Conservation (phyloP, 1,284 basidiomycete genomes). For the Ganoderma leucocontextum region DNA sequence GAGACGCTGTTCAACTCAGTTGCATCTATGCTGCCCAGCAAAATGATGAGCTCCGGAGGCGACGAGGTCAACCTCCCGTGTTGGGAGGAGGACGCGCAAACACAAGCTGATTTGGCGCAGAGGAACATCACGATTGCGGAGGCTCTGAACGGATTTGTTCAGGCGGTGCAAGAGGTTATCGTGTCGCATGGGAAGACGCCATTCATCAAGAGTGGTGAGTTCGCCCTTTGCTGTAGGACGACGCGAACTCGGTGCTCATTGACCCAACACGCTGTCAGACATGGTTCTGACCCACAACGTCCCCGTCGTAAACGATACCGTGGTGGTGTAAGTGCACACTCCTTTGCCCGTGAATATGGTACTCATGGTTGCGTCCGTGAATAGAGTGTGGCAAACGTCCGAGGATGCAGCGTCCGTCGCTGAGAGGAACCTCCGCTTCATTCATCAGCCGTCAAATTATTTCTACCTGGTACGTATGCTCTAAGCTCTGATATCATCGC, state of each 20-base stretch:
- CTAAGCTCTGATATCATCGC: conserved; percentile 20
- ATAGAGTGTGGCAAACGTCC: conserved; percentile 38
- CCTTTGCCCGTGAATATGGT: background rate
- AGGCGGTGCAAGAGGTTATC: conserved; percentile 57
- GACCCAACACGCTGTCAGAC: conserved; percentile 47
- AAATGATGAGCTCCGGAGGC: conserved; percentile 78
- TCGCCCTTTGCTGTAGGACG: background rate
- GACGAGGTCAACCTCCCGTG: conserved; percentile 81
- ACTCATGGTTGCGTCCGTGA: background rate
- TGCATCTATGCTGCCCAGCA: conserved; percentile 56
- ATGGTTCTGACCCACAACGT: conserved; percentile 73
- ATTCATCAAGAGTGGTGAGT: conserved; percentile 70
- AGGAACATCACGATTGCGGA: conserved; percentile 62
- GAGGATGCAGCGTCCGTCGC: conserved; percentile 34
- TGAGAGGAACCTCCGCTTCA: conserved; percentile 30
- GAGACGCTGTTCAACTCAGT: conserved; percentile 50
- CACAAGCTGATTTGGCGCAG: conserved; percentile 56
- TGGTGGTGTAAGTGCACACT: conserved; percentile 62
- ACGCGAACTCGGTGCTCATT: background rate
- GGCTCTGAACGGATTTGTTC: conserved; percentile 69
- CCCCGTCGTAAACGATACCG: conserved; percentile 67
- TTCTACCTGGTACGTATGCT: conserved; percentile 37
- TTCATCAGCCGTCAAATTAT: conserved; percentile 39
- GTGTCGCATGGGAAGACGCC: conserved; percentile 54
- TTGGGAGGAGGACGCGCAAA: conserved; percentile 68